Base-by-base conservation (phyloP, 2,329 filamentous ascomycete species). In the Colletotrichum echinochloae region DNA sequence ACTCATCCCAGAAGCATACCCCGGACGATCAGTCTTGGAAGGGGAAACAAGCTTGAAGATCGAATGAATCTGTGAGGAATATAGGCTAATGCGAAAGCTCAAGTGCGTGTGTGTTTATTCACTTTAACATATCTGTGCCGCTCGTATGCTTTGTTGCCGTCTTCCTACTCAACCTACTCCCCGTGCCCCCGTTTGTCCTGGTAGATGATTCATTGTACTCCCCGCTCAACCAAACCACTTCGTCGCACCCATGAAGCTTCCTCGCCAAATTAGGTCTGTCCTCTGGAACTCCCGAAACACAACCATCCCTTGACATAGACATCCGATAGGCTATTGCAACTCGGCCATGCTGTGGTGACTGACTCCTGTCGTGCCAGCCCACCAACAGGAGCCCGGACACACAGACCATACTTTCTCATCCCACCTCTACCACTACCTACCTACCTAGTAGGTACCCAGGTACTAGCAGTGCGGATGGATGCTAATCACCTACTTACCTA, bases 381-480 rank as follows among this genome's bases (percentile, higher is more conserved):
- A 71, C 59, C 63, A 44, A 39, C 64, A 59, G 68, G 44, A 61
- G 55, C 30, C 57, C 63, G 56, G 56, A n/a, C 64, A 62, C 68
- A 71, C 68, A 59, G 68, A 41, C 68, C 68, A 63, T 67, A 57
- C 46, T 37, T 5, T 62, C 51, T 67, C 57, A 57, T 70, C 57
- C 54, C 64, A 62, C 67, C 56, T 70, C 37, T n/a, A n/a, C 41
- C 41, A 33, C 3, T 39, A 39, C 37, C 37, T 39, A 39, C 14
- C 6, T 51, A 61, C n/a, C n/a, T n/a, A n/a, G n/a, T n/a, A n/a
- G n/a, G n/a, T n/a, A n/a, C n/a, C n/a, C n/a, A n/a, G n/a, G n/a
- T n/a, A n/a, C n/a, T n/a, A n/a, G n/a, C n/a, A n/a, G n/a, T n/a
- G n/a, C n/a, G n/a, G n/a, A n/a, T n/a, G n/a, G n/a, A n/a, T n/a